A percentile compares a stretch with the other conserved stretches of the same genome.
These are phyloP conservation scores for Ophiosphaerella korrae DNA, from an alignment of 2,329 filamentous ascomycete genomes.

Conservation along the genomic window DNA sequence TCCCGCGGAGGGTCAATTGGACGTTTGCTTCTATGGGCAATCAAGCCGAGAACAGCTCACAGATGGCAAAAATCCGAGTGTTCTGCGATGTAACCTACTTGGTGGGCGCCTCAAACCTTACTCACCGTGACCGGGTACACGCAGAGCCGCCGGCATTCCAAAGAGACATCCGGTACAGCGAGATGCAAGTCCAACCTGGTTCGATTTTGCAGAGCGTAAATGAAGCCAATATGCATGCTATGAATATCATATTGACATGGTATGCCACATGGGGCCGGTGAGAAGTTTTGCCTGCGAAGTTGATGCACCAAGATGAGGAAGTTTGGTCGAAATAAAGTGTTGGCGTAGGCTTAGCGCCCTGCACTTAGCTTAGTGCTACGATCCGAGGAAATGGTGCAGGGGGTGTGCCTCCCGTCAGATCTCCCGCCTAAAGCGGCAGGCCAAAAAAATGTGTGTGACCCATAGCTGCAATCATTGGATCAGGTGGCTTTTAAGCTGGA, in stretches of 20 bases:
- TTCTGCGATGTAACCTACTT: neutral
- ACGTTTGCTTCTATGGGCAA: neutral
- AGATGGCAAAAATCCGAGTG: neutral
- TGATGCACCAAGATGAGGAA: conserved; percentile 29
- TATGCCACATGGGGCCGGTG: conserved; percentile 13
- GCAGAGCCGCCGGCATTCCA: conserved; percentile 27
- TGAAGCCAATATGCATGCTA: conserved; percentile 11
- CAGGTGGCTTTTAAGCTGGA: conserved; percentile 1
- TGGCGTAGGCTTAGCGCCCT: conserved; percentile 32
- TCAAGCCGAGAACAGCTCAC: neutral
- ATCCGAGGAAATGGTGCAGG: conserved; percentile 18
- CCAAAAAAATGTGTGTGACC: conserved; percentile 4
- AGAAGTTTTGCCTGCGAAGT: conserved; percentile 17
- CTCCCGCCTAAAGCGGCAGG: conserved; percentile 26
- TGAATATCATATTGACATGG: conserved; percentile 12
- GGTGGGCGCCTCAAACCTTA: neutral
- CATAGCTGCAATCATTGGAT: conserved; percentile 7
- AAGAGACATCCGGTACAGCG: conserved; percentile 13
- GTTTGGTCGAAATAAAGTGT: conserved; percentile 40
- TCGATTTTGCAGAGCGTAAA: conserved; percentile 24
- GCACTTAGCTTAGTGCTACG: conserved; percentile 19
- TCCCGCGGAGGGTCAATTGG: neutral
- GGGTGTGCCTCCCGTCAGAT: conserved; percentile 16
- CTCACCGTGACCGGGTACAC: neutral
- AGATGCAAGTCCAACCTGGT: conserved; percentile 12